Percentiles rank a stretch among this genome's conserved stretches.
These are phyloP conservation scores for Grosmannia huntii DNA, from an alignment of 2,329 filamentous ascomycete genomes.

Conservation along the genomic window DNA sequence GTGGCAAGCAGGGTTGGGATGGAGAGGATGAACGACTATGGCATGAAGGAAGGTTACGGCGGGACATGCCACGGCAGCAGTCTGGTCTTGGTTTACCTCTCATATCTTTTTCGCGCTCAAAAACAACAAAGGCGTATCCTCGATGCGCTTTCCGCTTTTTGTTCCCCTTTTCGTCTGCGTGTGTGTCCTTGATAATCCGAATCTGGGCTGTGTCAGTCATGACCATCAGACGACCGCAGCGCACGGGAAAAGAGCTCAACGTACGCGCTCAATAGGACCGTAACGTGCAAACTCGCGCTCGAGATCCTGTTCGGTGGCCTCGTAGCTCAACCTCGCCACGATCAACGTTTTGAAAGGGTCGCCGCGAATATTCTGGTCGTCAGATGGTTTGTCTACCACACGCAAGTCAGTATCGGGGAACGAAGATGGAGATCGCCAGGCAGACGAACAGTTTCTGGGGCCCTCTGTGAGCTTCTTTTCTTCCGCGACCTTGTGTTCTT, in stretches of 20 bases:
- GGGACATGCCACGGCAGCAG: conserved; percentile 7
- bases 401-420: background rate
- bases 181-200: conserved; percentile 70
- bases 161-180: conserved; percentile 53
- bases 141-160: conserved; percentile 73
- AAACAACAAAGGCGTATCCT: conserved; percentile 95
- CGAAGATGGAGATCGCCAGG: background rate
- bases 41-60: conserved; percentile 14
- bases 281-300: conserved; percentile 90
- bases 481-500: conserved; percentile 61
- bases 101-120: conserved; percentile 96
- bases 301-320: conserved; percentile 76
- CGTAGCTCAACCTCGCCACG: conserved; percentile 79
- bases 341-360: conserved; percentile 95
- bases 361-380: conserved; percentile 80
- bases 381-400: conserved; percentile 59
- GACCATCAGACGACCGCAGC: conserved; percentile 1
- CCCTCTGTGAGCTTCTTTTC: conserved; percentile 52
- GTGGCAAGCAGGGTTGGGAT: conserved; percentile 21
- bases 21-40: conserved; percentile 14
- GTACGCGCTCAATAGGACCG: conserved; percentile 82
- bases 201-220: conserved; percentile 42
- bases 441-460: conserved; percentile 45
- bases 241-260: conserved; percentile 15
- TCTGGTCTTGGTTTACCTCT: conserved; percentile 60